Evolutionary conservation across 2,329 filamentous ascomycete genomes (phyloP).

Genomic region (Pestalotiopsis sp.): DNA sequence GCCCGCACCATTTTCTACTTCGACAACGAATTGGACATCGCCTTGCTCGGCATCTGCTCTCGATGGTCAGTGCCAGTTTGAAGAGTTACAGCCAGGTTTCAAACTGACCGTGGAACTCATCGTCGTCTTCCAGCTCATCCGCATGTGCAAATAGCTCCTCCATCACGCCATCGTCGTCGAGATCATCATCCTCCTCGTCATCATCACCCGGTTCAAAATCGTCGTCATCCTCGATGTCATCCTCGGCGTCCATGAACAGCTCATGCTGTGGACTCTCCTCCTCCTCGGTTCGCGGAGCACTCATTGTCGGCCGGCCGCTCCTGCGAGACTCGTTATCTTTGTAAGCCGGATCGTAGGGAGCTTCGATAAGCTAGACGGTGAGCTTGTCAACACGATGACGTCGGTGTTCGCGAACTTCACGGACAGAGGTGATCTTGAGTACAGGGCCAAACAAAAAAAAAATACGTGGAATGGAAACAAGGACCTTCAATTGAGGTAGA

Average conservation of each 20-base stretch:
- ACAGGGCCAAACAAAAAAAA: background rate
- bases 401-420: background rate
- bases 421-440: too few relatives aligned
- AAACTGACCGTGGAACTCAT: constrained; percentile 33
- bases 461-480: background rate
- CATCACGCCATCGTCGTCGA: constrained; percentile 25
- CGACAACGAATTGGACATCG: constrained; percentile 30
- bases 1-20: constrained; percentile 33
- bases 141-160: constrained; percentile 2
- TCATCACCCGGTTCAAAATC: constrained; percentile 25
- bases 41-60: constrained; percentile 29
- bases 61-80: background rate
- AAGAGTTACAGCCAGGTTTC: background rate
- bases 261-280: constrained; percentile 13
- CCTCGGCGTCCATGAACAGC: constrained; percentile 27
- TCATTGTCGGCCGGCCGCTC: background rate
- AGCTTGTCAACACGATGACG: background rate
- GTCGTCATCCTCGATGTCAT: constrained; percentile 25
- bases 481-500: background rate
- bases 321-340: constrained; percentile 5
- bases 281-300: background rate
- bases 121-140: constrained; percentile 18
- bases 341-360: constrained; percentile 1
- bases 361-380: constrained; percentile 1
- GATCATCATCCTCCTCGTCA: constrained; percentile 26